Conservation (phyloP, 371 early-diverging fungal species). For the Apophysomyces elegans region DNA sequence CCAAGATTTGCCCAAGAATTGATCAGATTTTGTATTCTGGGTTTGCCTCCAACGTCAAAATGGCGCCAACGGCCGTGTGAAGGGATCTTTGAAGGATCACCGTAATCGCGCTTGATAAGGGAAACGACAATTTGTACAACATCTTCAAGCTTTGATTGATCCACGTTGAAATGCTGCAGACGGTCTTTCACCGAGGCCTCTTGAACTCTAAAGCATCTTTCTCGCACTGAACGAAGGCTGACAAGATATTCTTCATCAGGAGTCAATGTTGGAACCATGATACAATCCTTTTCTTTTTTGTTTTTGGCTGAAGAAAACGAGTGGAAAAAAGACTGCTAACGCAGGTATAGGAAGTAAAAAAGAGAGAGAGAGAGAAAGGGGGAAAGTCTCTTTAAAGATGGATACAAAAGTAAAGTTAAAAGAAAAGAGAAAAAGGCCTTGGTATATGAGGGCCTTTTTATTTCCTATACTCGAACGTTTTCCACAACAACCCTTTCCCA, state of each 20-base stretch:
- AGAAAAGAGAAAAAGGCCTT: neutral
- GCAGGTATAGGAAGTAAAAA: slow-evolving; percentile 13
- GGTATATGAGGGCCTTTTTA: neutral
- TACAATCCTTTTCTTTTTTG: neutral
- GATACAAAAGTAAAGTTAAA: neutral
- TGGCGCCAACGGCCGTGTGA: slow-evolving; percentile 91
- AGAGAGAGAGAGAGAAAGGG: neutral
- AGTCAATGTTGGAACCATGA: slow-evolving; percentile 31
- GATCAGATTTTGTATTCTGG: slow-evolving; percentile 66
- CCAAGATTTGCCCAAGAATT: slow-evolving; percentile 41
- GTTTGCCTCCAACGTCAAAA: slow-evolving; percentile 69
- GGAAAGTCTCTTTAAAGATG: too few relatives aligned
- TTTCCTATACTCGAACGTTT: neutral
- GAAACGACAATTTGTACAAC: slow-evolving; percentile 73
- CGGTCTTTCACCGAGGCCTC: slow-evolving; percentile 56
- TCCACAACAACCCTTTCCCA: neutral
- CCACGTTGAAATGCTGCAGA: slow-evolving; percentile 75
- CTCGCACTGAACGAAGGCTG: slow-evolving; percentile 79
- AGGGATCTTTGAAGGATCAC: slow-evolving; percentile 67
- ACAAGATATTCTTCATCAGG: slow-evolving; percentile 56
- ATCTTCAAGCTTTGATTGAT: slow-evolving; percentile 64
- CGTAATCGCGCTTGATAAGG: slow-evolving; percentile 76
- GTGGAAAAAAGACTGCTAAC: neutral
- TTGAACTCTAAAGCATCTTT: slow-evolving; percentile 71
- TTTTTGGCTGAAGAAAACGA: slow-evolving; percentile 9